Evolutionary conservation across 2,329 filamentous ascomycete genomes (phyloP).

Genomic region (Fusarium agapanthi): DNA sequence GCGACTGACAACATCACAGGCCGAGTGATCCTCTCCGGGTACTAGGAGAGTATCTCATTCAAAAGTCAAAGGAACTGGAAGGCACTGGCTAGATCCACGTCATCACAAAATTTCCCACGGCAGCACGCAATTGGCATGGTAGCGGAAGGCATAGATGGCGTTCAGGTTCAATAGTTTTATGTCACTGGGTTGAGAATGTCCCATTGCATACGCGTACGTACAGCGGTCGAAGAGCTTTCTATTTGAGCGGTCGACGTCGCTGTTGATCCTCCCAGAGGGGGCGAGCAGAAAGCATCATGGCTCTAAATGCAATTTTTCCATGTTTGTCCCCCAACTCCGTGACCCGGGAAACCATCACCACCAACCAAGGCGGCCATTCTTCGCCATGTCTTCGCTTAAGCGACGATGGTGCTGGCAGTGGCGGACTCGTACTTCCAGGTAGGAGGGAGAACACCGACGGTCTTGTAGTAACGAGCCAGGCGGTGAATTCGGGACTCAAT

Average conservation of each 20-base stretch:
- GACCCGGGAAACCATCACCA: constrained; percentile 50
- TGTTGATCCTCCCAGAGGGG: constrained; percentile 46
- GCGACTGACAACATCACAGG: constrained; percentile 47
- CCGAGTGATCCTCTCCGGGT: constrained; percentile 74
- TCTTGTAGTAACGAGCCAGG: constrained; percentile 99
- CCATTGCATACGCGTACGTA: constrained; percentile 43
- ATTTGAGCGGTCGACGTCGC: constrained; percentile 47
- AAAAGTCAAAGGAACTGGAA: constrained; percentile 73
- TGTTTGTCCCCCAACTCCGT: constrained; percentile 56
- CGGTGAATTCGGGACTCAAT: constrained; percentile 99
- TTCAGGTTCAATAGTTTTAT: constrained; percentile 36
- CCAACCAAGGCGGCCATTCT: constrained; percentile 37
- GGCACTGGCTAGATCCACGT: constrained; percentile 34
- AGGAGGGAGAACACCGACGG: constrained; percentile 82
- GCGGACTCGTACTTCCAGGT: constrained; percentile 99
- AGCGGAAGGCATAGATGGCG: constrained; percentile 34
- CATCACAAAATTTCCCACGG: neutral
- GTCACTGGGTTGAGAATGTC: constrained; percentile 39
- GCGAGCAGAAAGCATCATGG: constrained; percentile 52
- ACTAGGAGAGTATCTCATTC: constrained; percentile 75
- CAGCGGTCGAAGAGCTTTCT: constrained; percentile 48
- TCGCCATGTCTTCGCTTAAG: constrained; percentile 65
- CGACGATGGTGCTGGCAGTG: constrained; percentile 92
- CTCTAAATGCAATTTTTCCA: constrained; percentile 57
- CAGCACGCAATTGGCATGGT: constrained; percentile 13